Evolutionary conservation across 176 grass and related monocot genomes (phyloP), one percentile per base, ranked within the genome.

Genomic region (Zizania latifolia): DNA sequence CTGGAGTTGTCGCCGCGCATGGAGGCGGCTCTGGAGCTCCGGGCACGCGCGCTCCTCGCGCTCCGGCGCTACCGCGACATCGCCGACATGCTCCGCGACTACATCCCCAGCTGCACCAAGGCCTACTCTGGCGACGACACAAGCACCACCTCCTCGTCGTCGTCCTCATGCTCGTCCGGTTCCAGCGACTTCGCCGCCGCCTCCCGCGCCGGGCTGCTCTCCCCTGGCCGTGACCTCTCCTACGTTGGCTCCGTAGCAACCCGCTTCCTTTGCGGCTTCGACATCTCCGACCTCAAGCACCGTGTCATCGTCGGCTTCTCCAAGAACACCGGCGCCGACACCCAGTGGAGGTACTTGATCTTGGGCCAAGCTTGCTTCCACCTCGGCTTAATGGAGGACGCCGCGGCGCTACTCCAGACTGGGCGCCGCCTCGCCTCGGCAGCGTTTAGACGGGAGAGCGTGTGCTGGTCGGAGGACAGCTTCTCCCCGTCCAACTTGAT

Each of bases 311-410:
- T 91, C 62, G 84, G 78, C 9, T 71, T 92, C 23, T 88, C 62
- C 19, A 90, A 34, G 60, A 76, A 16, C 57, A 78, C 75, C 31
- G 53, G 37, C 1, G 73, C 54, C 35, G 88, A 93, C 23, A 80
- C 75, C 50, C 77, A 81, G 44, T 98, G 95, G 95, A 94, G 95
- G 87, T 94, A 99, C 59, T 27, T 92, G 84, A 76, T 82, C 11
- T n/a, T 99, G 74, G 95, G 95, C n/a, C 75, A 90, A 26, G 91
- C 95, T 21, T 99, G 95, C 58, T 90, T 88, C 78, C 91, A 99
- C 33, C 82, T 99, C 13, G 95, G 95, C 4, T 27, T 99, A 32
- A 94, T 94, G 95, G 95, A 99, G 77, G 92, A 99, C 71, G 87
- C 95, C 17, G 90, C 59, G 69, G 86, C 80, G 34, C 89, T 99